Evolutionary conservation across 768 basidiomycete species (phyloP).

Genomic region (Sporobolomyces roseus): DNA sequence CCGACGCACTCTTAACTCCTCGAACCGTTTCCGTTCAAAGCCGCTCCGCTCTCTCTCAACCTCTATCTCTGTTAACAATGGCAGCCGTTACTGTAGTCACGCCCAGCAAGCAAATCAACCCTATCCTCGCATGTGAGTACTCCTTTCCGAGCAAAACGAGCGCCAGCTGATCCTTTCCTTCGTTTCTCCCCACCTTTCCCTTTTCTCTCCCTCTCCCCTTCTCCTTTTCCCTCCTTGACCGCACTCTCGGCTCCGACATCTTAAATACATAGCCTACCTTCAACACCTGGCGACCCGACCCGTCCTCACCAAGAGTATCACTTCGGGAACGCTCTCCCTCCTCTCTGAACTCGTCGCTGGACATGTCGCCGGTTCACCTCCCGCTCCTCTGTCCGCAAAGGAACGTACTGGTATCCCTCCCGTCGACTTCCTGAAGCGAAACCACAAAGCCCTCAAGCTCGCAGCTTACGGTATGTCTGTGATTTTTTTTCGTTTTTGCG

Average conservation of each 20-base stretch:
- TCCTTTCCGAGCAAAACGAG: background rate
- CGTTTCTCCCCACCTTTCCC: too few species aligned
- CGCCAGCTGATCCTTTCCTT: too few species aligned
- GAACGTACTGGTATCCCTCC: constrained; percentile 39
- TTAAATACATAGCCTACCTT: constrained; percentile 58
- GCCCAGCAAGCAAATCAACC: constrained; percentile 48
- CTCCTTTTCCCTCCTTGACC: background rate
- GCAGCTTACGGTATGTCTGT: constrained; percentile 48
- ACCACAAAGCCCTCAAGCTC: constrained; percentile 75
- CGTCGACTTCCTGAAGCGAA: constrained; percentile 53
- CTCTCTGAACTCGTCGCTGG: constrained; percentile 53
- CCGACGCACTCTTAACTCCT: background rate
- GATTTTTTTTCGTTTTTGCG: background rate
- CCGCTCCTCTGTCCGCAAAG: constrained; percentile 54
- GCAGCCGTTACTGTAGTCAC: constrained; percentile 25
- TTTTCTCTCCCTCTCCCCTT: background rate
- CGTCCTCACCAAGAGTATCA: constrained; percentile 73
- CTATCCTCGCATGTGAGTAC: constrained; percentile 57
- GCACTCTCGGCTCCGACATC: background rate
- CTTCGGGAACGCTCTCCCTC: constrained; percentile 59
- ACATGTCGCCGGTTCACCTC: constrained; percentile 49
- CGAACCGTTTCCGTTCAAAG: too few species aligned
- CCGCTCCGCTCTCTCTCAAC: too few species aligned
- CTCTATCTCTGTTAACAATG: constrained; percentile 15
- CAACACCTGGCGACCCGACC: constrained; percentile 64